Base-by-base conservation (phyloP, 805 yeast species). In the Isabelozyma gotoi region DNA sequence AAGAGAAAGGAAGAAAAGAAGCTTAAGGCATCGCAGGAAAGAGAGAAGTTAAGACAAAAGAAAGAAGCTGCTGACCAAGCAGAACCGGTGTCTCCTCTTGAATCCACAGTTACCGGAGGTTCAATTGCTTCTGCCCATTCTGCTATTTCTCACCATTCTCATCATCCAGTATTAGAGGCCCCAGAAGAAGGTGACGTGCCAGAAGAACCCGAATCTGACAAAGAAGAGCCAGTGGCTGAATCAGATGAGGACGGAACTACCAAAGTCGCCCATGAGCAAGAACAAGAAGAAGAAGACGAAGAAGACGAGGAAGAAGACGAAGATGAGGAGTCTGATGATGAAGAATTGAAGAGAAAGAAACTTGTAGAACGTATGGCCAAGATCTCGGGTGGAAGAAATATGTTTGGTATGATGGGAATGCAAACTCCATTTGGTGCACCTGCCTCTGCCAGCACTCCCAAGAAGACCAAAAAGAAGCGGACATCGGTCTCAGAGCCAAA, bases 291-390 rank as follows among this genome's bases (percentile, higher is more conserved):
- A 31, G 35, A 51, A 37, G 54, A 42, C 1, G 62, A 46, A n/a
- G 51, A 36, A 6, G 53, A 39, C 27, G 78, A 69, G 0, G 80
- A 67, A 0, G 82, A 71, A 0, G 81, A 70, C 0, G 81, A 71
- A 1, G 81, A 74, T 2, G 81, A 72, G 0, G 87, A 79, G 1
- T 85, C 81, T 41, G 92, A 86, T 41, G 86, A 81, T 35, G 95
- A 87, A 57, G 94, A 86, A 48, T 73, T 83, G 4, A 79, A 85
- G 43, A 78, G 94, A 54, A 77, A 84, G 38, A 88, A 84, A 5
- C 71, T 92, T 41, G 83, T 95, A 16, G 97, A 87, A 50, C 79
- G 97, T 47, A 92, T 92, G 97, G 98, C 99, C n/a, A 88, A 84
- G 55, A 77, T 92, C 15, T 86, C 97, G 0, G 96, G 96, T 16